Evolutionary conservation across 257 asterid species (phyloP), one percentile per base, ranked within the genome.

Genomic region (Fraxinus excelsior): DNA sequence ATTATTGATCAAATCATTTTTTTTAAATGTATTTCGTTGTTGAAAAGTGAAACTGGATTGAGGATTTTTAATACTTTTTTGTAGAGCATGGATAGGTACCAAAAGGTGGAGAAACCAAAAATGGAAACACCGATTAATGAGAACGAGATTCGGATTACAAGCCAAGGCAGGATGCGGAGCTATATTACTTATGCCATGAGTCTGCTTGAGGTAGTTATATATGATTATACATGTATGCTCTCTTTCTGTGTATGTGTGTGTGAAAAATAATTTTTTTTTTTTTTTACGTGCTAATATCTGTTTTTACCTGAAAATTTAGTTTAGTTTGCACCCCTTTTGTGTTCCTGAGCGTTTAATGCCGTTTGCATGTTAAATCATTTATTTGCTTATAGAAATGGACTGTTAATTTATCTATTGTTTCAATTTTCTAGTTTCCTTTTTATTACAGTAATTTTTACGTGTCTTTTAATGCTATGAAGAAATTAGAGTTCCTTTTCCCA

Each of bases 121-220:
- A 83, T 58, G 10, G 95, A 86, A 64, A 84, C 90, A 10, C 87
- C 92, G 11, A 90, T 90, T 76, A 87, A 82, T 67, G 92, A 82
- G 76, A 90, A 90, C 75, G 95, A 90, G 91, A 88, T 88, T 84
- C 87, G 95, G 84, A 90, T 90, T 79, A 90, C 95, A 3, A 90
- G 92, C 76, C 95, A 85, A 78, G 92, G 95, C 13, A 84, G 92
- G 90, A 88, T 90, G 95, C 86, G 92, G 35, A 90, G 85, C 79
- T 90, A 90, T 74, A 90, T 90, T 69, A 88, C 90, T 60, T 90
- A 90, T 71, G 95, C 95, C 62, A 82, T 88, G 91, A 73, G 69
- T 44, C 65, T 86, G 79, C 84, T 86, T 82, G 88, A 84, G 90
- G 90, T 86, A 73, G 18, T 21, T 13, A 25, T 7, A 31, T n/a